These are phyloP conservation scores for Diaporthe aspalathi DNA, from an alignment of 2,329 filamentous ascomycete genomes.

Conservation along the genomic window DNA sequence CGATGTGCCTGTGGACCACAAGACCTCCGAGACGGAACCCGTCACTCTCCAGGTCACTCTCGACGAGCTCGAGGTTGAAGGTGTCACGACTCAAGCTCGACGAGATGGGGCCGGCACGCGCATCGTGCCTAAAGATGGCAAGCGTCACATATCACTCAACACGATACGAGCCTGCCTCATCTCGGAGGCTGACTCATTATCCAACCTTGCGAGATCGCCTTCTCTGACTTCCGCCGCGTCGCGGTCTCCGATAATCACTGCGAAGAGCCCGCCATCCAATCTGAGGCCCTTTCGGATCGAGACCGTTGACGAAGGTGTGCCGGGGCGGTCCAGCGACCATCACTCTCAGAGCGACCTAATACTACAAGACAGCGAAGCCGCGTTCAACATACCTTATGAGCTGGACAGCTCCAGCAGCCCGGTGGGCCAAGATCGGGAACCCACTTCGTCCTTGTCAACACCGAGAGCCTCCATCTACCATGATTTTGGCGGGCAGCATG, in stretches of 20 bases:
- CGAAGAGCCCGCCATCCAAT: constrained; percentile 44
- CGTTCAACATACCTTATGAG: constrained; percentile 68
- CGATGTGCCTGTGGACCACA: constrained; percentile 63
- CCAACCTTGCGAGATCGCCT: constrained; percentile 67
- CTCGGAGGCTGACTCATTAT: constrained; percentile 75
- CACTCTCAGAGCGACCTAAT: constrained; percentile 50
- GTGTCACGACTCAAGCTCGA: constrained; percentile 62
- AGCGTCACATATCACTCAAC: constrained; percentile 72
- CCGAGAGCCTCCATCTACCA: constrained; percentile 64
- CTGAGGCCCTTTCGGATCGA: constrained; percentile 41
- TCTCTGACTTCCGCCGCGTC: constrained; percentile 66
- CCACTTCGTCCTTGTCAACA: constrained; percentile 56
- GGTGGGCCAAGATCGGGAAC: constrained; percentile 48
- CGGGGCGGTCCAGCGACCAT: constrained; percentile 48
- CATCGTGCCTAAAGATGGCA: constrained; percentile 68
- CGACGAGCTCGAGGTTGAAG: constrained; percentile 74
- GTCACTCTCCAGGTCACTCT: constrained; percentile 75
- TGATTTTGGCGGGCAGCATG: constrained; percentile 45
- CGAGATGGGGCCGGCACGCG: constrained; percentile 48
- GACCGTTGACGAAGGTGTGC: constrained; percentile 42
- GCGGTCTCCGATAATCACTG: constrained; percentile 55
- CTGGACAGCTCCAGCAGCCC: constrained; percentile 52
- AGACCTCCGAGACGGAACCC: constrained; percentile 60
- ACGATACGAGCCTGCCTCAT: constrained; percentile 74
- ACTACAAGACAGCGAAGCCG: constrained; percentile 65